A percentile compares a stretch with the other conserved stretches of the same genome.
Evolutionary conservation across 495 filamentous ascomycete species (phyloP).

Genomic region (Penicillium coprophilum): DNA sequence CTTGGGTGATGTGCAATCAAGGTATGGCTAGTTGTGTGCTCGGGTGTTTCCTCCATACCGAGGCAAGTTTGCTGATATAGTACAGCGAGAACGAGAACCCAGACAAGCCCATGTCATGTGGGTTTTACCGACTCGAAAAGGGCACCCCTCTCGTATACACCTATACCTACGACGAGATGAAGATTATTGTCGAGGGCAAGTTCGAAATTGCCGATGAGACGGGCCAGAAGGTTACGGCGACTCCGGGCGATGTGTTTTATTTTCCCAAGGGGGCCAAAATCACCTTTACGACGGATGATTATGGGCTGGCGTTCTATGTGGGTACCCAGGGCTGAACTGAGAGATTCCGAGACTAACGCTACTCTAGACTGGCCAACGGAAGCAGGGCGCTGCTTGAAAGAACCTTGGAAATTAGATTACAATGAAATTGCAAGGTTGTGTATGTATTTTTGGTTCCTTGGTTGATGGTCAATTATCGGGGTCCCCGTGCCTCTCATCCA

Average conservation of each 20-base stretch:
- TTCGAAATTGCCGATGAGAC: conserved; percentile 72
- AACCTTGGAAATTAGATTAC: background rate
- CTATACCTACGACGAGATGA: conserved; percentile 78
- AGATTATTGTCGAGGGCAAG: conserved; percentile 76
- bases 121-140: conserved; percentile 74
- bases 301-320: conserved; percentile 68
- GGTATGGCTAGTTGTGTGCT: conserved; percentile 33
- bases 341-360: conserved; percentile 19
- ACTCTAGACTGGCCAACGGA: conserved; percentile 45
- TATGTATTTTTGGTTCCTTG: background rate
- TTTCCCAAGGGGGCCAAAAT: conserved; percentile 77
- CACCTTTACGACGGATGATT: conserved; percentile 69
- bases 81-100: conserved; percentile 55
- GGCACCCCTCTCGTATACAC: conserved; percentile 71
- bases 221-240: conserved; percentile 66
- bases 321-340: conserved; percentile 20
- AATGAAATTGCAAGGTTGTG: background rate
- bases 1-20: conserved; percentile 64
- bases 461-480: conserved; percentile 16
- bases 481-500: conserved; percentile 20
- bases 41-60: background rate
- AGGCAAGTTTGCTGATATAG: conserved; percentile 5
- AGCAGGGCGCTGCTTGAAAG: conserved; percentile 37
- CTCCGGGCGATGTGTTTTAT: conserved; percentile 72
- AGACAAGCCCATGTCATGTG: conserved; percentile 62